phyloP scores from a whole-genome alignment of 2,329 filamentous ascomycete species.

The Aspergillus fumigatiaffinis region DNA sequence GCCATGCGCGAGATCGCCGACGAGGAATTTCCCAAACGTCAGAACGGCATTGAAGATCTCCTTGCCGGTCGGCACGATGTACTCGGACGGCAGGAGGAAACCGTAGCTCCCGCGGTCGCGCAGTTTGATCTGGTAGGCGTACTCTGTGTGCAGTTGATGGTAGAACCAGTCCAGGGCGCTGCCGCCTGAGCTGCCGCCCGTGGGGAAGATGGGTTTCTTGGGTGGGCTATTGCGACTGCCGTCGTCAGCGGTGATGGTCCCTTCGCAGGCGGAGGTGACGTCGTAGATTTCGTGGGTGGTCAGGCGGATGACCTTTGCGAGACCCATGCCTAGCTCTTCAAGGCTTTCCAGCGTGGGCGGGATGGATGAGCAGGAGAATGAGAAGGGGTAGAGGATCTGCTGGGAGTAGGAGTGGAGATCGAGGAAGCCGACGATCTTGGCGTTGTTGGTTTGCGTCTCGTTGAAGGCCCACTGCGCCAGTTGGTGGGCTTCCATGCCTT shows the following conservation, averaged over 20 bases:
- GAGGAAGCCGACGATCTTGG: conserved; percentile 76
- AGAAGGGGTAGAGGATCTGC: conserved; percentile 88
- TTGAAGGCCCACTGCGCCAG: conserved; percentile 81
- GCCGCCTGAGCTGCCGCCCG: conserved; percentile 73
- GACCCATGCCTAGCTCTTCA: conserved; percentile 79
- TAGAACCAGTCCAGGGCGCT: conserved; percentile 95
- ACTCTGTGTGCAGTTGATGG: conserved; percentile 74
- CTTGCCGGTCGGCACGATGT: conserved; percentile 85
- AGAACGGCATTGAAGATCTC: conserved; percentile 80
- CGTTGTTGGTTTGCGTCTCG: conserved; percentile 65
- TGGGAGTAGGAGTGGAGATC: conserved; percentile 96
- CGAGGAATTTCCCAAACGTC: conserved; percentile 71
- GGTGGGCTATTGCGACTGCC: neutral
- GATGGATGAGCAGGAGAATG: conserved; percentile 71
- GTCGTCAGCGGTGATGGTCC: conserved; percentile 52
- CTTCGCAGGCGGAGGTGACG: conserved; percentile 81
- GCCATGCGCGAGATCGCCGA: conserved; percentile 4
- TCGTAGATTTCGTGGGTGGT: conserved; percentile 71
- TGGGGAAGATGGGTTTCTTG: conserved; percentile 37
- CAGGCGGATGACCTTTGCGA: conserved; percentile 85
- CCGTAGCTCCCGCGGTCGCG: conserved; percentile 92
- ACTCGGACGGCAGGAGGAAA: conserved; percentile 79
- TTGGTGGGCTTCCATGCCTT: conserved; percentile 71
- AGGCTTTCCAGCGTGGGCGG: conserved; percentile 89
- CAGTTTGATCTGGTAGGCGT: conserved; percentile 89